Percentiles rank a stretch among this genome's conserved stretches.
Conservation (phyloP, 805 yeast species). For the Starmerella asiatica region DNA sequence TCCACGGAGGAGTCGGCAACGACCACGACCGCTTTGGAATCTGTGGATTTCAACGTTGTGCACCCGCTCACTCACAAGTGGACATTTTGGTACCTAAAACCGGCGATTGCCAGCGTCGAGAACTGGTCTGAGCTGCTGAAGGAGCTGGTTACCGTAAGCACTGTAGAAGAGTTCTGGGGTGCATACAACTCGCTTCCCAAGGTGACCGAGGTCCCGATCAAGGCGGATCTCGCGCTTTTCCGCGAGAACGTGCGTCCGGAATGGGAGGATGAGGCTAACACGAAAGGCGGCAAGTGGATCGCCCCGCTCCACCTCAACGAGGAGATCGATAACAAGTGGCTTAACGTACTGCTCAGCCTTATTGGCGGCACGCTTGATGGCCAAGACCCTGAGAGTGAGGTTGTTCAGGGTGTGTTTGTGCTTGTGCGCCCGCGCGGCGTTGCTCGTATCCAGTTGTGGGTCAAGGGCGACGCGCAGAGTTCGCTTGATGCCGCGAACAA, state of each 20-base stretch:
- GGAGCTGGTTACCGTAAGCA: constrained; percentile 78
- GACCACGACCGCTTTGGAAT: constrained; percentile 42
- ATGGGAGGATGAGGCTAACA: constrained; percentile 89
- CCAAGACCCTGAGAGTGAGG: constrained; percentile 49
- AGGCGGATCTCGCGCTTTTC: constrained; percentile 90
- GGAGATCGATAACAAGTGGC: constrained; percentile 82
- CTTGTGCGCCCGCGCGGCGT: constrained; percentile 64
- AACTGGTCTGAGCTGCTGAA: constrained; percentile 87
- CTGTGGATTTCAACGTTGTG: constrained; percentile 48
- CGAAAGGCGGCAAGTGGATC: constrained; percentile 91
- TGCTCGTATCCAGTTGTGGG: constrained; percentile 85
- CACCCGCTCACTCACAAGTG: constrained; percentile 85
- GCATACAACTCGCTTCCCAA: constrained; percentile 85
- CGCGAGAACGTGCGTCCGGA: constrained; percentile 91
- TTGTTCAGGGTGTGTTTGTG: constrained; percentile 88
- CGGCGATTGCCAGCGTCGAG: constrained; percentile 58
- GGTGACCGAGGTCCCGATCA: constrained; percentile 78
- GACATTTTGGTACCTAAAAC: constrained; percentile 97
- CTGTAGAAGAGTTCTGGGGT: constrained; percentile 99
- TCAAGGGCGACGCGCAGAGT: constrained; percentile 43
- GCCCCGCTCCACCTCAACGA: constrained; percentile 42
- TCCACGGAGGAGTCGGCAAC: constrained; percentile 17
- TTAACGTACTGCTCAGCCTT: constrained; percentile 52
- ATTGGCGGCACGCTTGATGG: constrained; percentile 92
- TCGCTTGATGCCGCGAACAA: constrained; percentile 67